Evolutionary conservation across 2,329 filamentous ascomycete species (phyloP), one percentile per base, ranked within the genome.

Genomic region (Alternaria hordeiaustralica): DNA sequence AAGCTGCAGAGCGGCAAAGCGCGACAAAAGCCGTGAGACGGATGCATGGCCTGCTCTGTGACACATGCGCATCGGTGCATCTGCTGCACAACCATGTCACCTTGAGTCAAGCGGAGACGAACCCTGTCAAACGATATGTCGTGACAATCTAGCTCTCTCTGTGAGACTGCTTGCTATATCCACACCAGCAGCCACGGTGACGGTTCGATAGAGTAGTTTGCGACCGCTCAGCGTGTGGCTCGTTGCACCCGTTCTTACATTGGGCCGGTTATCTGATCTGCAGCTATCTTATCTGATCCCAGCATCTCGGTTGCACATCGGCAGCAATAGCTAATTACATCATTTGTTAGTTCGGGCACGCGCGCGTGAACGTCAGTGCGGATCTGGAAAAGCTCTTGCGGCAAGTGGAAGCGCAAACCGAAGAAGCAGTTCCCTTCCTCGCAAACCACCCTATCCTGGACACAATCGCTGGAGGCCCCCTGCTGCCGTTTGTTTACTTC

Each of bases 341-440:
- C 63, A 65, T 56, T 21, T 45, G 46, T 58, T 33, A 44, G 45
- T 41, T 58, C 60, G 55, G 50, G 60, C 60, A 54, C 51, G 51
- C 57, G 57, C 49, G 57, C 54, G 55, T 63, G 44, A 56, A 63
- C 45, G 63, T 60, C 60, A 60, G 60, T 65, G 60, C 63, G 55
- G n/a, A 60, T 60, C 26, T 54, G 36, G 51, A 56, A 55, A 63
- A 56, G 59, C 50, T 63, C 60, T 63, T 59, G 60, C 59, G 59
- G 49, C 51, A 50, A 55, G 55, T 51, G 56, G 60, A 15, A 54
- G 41, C 30, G 30, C 26, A 58, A 53, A 56, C 49, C 53, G 41
- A 53, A 58, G 18, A 58, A 51, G 49, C 49, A 51, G 54, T 58
- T 20, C n/a, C 43, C 28, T 45, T 45, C 47, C 20, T 30, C 41